Base-by-base conservation (phyloP, 176 grass and related monocot genomes). In the Musa schizocarpa region DNA sequence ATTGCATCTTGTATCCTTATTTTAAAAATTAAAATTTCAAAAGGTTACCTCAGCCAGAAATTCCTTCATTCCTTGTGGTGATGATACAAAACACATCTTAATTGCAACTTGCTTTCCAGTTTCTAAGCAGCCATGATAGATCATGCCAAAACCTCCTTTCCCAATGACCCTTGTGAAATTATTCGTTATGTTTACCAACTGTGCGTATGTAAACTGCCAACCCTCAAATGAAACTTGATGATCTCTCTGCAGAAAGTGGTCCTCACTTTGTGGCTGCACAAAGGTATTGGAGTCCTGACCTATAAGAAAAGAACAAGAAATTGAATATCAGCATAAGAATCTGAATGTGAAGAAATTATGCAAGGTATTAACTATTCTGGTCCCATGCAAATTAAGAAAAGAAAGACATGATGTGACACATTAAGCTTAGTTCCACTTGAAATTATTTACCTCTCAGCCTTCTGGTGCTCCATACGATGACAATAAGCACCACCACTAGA, bases 31-130 rank as follows among this genome's bases (percentile, higher is more conserved):
- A 71, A 71, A 29, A 71, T 13, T 71, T 71, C 13, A 23, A 13
- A 13, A 22, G 49, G 34, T 74, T 54, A 73, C 70, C 70, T 73
- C 70, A 26, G 70, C 70, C 11, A 73, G 5, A 14, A 73, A 73
- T 73, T 73, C 26, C 19, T 54, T 73, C 1, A 9, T 7, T n/a
- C 51, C 51, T 23, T 69, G 76, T 17, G 49, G 11, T 16, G 70
- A 73, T 54, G 70, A 53, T 54, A 54, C 50, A 25, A 10, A 73
- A 54, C 23, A 51, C 50, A 73, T 53, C 52, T 73, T 73, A n/a
- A 73, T 34, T 24, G 70, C 70, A 54, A 73, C 70, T 73, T 73
- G 16, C 10, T 23, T 73, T 25, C 51, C 70, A 52, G 7, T 11
- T 26, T 54, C 51, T 25, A 73, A 53, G 43, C 6, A 73, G 23